Base-by-base conservation (phyloP, 2,329 filamentous ascomycete genomes). In the Diaporthe caulivora region DNA sequence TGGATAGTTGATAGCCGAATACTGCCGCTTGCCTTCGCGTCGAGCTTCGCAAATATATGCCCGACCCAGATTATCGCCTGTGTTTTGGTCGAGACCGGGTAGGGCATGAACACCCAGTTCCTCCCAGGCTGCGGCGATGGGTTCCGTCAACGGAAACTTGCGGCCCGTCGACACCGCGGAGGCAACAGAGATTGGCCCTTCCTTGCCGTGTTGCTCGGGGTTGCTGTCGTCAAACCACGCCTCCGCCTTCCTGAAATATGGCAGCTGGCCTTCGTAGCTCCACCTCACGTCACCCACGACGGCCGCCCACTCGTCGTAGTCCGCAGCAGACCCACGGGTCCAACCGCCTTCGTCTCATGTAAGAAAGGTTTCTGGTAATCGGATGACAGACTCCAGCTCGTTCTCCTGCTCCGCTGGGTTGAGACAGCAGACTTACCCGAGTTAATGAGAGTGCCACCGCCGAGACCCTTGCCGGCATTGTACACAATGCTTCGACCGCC, bases 261-360 rank as follows among this genome's bases (percentile, higher is more conserved):
- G 29, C 82, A 79, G 60, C 86, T 60, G 79, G 37, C 78, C 78
- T 1, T 82, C 77, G 60, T 81, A 84, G 55, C 79, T 79, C 80
- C 84, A 87, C 6, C 77, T 73, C 3, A 79, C 42, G 72, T 86
- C 84, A 2, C 79, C 81, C 0, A 83, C 80, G 3, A 81, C 76
- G 42, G 80, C 77, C 0, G 82, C 84, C 87, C 86, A 88, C 57
- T 82, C 80, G 29, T 88, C 82, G 74, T 85, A 89, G 75, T 88
- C 86, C 8, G 78, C 77, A 2, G 80, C 78, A 42, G 82, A 81
- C 2, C 86, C 86, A 40, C 86, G 84, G 31, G 83, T 83, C 81
- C 86, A 86, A 7, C 79, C 80, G 8, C 82, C 83, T 79, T 24
- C 4, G 15, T 37, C n/a, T 10, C 24, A 11, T 44, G 54, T 54